Evolutionary conservation across 1,284 basidiomycete species (phyloP), one percentile per base, ranked within the genome.

Genomic region (Trametes sp.): DNA sequence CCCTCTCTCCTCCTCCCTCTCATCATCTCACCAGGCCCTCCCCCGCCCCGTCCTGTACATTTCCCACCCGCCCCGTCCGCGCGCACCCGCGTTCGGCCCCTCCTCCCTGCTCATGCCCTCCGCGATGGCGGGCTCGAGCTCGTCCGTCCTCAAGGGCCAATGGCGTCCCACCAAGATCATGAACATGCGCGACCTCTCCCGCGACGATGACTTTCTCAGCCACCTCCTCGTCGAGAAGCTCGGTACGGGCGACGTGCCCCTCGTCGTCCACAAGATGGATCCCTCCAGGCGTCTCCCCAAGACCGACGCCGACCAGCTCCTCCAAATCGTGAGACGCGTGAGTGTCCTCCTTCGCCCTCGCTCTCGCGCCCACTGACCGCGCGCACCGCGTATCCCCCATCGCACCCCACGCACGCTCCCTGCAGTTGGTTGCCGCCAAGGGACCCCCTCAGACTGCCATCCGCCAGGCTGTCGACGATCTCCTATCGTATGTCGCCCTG

Each of bases 211-310:
- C 78, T 94, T 93, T 76, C 86, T 94, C 74, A 90, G 88, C 73
- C 89, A 93, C 77, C 82, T 94, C 50, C 86, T 94, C 62, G 89
- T 94, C 65, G 92, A 94, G 80, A 93, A 93, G 71, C 84, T 94
- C 33, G 91, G 92, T 42, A 91, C 90, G 4, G 87, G 88, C 31
- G 80, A 77, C 28, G 87, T 89, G 5, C 92, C 91, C 33, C 82
- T 94, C 55, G 84, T 89, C 59, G 92, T 94, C 10, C 92, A 94
- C 81, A 93, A 93, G 77, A 94, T 94, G 92, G 91, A 94, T 74
- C 80, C 87, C 24, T 84, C 84, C 63, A 82, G 89, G 58, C 82
- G 85, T 49, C 81, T 93, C 35, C 92, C 92, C 61, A 91, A 90
- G 80, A 87, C 88, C 56, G 82, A 88, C 70, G 78, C 86, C 11